Conservation (phyloP, 164 flowering plant genomes). For the Annona cherimola region DNA sequence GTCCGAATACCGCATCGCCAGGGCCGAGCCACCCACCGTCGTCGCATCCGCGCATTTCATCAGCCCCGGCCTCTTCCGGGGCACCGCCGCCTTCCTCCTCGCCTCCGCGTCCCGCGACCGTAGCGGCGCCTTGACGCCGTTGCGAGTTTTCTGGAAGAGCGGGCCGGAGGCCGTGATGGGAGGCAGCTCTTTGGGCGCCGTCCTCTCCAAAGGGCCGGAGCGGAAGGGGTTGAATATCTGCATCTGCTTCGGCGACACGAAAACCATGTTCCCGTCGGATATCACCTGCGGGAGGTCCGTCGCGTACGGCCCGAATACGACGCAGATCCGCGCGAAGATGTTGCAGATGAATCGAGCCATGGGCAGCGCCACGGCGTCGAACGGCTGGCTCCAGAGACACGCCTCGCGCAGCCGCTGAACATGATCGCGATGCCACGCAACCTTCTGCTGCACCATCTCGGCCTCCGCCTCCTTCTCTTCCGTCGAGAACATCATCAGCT, state of each 20-base stretch:
- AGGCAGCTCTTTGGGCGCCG: neutral
- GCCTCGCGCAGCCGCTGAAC: constrained; percentile 33
- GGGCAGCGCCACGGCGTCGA: constrained; percentile 43
- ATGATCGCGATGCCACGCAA: constrained; percentile 34
- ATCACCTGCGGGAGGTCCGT: constrained; percentile 23
- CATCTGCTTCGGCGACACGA: constrained; percentile 2
- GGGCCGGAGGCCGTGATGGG: constrained; percentile 30
- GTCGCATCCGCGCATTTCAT: constrained; percentile 29
- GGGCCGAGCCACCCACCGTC: constrained; percentile 68
- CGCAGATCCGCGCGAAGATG: constrained; percentile 46
- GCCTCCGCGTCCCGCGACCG: too few species aligned
- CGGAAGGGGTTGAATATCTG: neutral
- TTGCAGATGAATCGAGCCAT: constrained; percentile 47
- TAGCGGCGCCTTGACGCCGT: neutral
- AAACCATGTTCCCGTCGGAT: constrained; percentile 4
- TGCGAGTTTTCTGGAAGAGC: neutral
- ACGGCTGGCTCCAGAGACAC: constrained; percentile 59
- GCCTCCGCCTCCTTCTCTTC: constrained; percentile 17
- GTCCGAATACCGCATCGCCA: constrained; percentile 60
- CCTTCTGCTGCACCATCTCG: constrained; percentile 37
- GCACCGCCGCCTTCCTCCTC: neutral
- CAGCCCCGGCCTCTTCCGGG: neutral
- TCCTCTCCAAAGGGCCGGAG: neutral
- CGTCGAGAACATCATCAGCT: constrained; percentile 9
- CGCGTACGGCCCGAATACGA: constrained; percentile 45